Percentiles rank a stretch among this genome's conserved stretches.
Evolutionary conservation across 768 basidiomycete genomes (phyloP).

Genomic region (Leccinum disarticulatum): DNA sequence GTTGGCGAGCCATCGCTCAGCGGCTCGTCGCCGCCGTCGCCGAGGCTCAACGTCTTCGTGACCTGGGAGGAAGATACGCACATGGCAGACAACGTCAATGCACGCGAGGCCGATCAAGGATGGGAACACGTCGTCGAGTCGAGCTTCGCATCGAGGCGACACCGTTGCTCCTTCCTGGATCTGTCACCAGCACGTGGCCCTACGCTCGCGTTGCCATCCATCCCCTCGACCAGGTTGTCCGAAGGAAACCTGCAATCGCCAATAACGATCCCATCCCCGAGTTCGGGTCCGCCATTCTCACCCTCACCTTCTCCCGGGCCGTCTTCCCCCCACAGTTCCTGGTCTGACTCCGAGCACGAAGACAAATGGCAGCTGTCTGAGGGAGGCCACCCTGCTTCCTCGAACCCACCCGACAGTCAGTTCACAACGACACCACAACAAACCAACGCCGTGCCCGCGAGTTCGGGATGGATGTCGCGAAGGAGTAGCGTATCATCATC

Average conservation of each 20-base stretch:
- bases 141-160: conserved; percentile 5
- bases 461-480: conserved; percentile 4
- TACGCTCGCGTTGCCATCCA: conserved; percentile 26
- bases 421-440: not conserved
- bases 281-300: conserved; percentile 15
- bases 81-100: conserved; percentile 7
- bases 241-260: conserved; percentile 25
- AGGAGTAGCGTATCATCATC: conserved; percentile 19
- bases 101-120: not conserved
- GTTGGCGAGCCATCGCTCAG: conserved; percentile 14
- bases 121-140: conserved; percentile 21
- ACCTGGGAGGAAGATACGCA: conserved; percentile 12
- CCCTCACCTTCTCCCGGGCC: conserved; percentile 18
- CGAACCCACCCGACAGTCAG: not conserved
- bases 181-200: conserved; percentile 4
- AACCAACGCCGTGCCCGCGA: not conserved
- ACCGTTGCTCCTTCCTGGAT: conserved; percentile 1
- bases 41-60: conserved; percentile 13
- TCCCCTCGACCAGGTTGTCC: conserved; percentile 26
- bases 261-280: conserved; percentile 23
- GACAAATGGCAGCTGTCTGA: not conserved
- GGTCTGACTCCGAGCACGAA: conserved; percentile 19
- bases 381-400: not conserved
- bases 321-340: conserved; percentile 7
- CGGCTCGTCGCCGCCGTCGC: conserved; percentile 24